Evolutionary conservation across 164 flowering plant species (phyloP).

Genomic region (Annona cherimola): DNA sequence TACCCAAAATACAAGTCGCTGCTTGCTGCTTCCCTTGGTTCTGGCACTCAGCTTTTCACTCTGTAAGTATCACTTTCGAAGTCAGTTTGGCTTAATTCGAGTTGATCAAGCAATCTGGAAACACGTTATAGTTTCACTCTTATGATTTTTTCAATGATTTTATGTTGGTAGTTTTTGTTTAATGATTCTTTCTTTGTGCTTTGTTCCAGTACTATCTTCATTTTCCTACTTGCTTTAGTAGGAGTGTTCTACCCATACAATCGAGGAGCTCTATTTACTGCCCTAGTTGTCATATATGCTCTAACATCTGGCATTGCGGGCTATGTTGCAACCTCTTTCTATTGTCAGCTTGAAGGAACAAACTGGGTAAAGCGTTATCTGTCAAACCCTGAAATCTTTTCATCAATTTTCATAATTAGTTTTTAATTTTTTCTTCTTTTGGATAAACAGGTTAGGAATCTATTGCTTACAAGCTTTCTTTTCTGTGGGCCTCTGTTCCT

Average conservation of each 20-base stretch:
- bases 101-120: background rate
- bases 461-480: constrained; percentile 36
- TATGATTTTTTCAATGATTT: background rate
- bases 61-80: constrained; percentile 24
- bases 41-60: constrained; percentile 33
- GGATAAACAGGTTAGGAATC: constrained; percentile 32
- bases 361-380: constrained; percentile 25
- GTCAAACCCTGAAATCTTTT: background rate
- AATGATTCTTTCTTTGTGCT: background rate
- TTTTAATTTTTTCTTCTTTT: background rate
- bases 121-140: background rate
- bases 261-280: constrained; percentile 39
- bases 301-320: constrained; percentile 41
- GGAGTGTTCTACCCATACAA: constrained; percentile 43
- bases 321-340: constrained; percentile 38
- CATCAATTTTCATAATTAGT: background rate
- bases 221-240: constrained; percentile 34
- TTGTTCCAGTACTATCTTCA: constrained; percentile 34
- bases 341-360: constrained; percentile 40
- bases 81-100: background rate
- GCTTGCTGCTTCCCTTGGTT: constrained; percentile 40
- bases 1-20: constrained; percentile 35
- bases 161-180: background rate
- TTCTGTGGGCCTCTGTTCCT: constrained; percentile 41
- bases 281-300: constrained; percentile 37